These are phyloP conservation scores for Calonectria hawksworthii DNA, from an alignment of 2,329 filamentous ascomycete species.

Conservation along the genomic window DNA sequence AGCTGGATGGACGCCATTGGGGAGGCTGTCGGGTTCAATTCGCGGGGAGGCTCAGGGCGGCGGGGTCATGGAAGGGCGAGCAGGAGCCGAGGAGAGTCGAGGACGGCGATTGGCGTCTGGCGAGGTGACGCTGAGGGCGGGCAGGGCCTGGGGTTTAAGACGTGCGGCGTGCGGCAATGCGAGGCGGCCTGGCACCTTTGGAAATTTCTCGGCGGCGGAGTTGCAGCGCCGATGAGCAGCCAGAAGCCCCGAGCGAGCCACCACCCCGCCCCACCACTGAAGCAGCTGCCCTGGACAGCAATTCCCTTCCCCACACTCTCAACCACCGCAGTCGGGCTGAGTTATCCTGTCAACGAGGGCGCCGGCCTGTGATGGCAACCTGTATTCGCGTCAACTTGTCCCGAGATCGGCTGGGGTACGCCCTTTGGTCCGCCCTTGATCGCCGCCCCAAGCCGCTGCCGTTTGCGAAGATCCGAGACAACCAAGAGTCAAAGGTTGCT, in stretches of 20 bases:
- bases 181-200: conserved; percentile 4
- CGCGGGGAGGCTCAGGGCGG: conserved; percentile 1
- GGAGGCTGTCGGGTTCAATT: conserved; percentile 29
- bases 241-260: conserved; percentile 5
- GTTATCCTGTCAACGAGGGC: not conserved
- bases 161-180: conserved; percentile 40
- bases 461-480: not conserved
- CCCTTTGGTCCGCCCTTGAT: not conserved
- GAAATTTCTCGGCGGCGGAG: conserved; percentile 46
- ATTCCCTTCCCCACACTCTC: conserved; percentile 10
- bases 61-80: conserved; percentile 9
- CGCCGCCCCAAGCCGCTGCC: not conserved
- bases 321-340: not conserved
- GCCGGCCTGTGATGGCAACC: not conserved
- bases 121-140: not conserved
- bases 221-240: conserved; percentile 43
- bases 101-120: conserved; percentile 13
- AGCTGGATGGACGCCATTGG: conserved; percentile 53
- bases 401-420: conserved; percentile 2
- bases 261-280: conserved; percentile 16
- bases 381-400: not conserved
- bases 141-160: conserved; percentile 33
- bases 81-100: not conserved
- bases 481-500: not conserved
- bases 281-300: not conserved